Evolutionary conservation across 2,329 filamentous ascomycete genomes (phyloP), one percentile per base, ranked within the genome.

Genomic region (Aureobasidium sp.): DNA sequence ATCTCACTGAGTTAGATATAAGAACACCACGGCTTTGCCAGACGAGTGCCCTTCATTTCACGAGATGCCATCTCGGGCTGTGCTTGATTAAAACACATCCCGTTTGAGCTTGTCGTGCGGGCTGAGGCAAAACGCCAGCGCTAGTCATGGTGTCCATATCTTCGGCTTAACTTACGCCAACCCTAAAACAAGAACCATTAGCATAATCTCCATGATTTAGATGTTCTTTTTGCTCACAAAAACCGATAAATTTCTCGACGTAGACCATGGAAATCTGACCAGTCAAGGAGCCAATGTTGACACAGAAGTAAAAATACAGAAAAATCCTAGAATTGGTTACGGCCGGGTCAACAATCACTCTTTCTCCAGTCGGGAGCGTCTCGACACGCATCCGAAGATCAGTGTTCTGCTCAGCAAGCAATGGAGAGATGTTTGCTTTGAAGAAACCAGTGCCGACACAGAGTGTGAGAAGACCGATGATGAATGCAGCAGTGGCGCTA

Each of bases 221-320:
- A 37, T 37, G 11, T 12, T 9, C 4, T 37, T 15, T 14, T 11
- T n/a, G 4, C 15, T n/a, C 37, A 39, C 15, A 82, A 72, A 88
- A 90, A 6, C 84, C 85, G 60, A 85, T 73, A 67, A 85, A 80
- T 63, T 82, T 77, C 71, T 91, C 88, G 74, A 88, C 80, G 69
- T 84, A 86, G 2, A 84, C 83, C 1, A 85, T 90, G 3, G 82
- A 84, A 67, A 90, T 80, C 61, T 83, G 78, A 11, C 58, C 58
- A 1, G 83, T 87, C 29, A 91, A 79, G 0, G 85, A 83, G 14
- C 87, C 88, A 17, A 90, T 68, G 73, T 91, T 90, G 62, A 90
- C 89, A 72, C 84, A 85, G 70, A 81, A 71, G 74, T 90, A 89
- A 76, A 89, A 90, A 68, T 88, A 81, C 81, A 78, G 74, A 71